Evolutionary conservation across 768 basidiomycete species (phyloP).

Genomic region (Amanita fuliginea): DNA sequence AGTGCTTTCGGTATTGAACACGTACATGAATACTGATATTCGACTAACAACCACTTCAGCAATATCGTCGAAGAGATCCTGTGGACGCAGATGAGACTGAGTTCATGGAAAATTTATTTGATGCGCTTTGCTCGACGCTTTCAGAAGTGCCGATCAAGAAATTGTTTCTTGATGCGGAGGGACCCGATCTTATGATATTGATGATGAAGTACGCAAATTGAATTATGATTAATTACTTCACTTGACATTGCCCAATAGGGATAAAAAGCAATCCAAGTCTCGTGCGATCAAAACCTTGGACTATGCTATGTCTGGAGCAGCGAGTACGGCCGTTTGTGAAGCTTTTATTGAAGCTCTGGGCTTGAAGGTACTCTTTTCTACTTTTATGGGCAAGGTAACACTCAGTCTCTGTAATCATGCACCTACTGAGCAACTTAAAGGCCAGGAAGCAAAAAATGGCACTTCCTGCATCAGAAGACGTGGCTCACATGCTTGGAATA

Average conservation of each 20-base stretch:
- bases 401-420: background rate
- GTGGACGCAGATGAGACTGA: slow-evolving; percentile 83
- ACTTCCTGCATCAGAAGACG: slow-evolving; percentile 64
- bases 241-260: slow-evolving; percentile 30
- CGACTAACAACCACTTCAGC: slow-evolving; percentile 30
- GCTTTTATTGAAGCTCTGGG: slow-evolving; percentile 83
- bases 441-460: slow-evolving; percentile 57
- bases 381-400: slow-evolving; percentile 87
- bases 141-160: slow-evolving; percentile 70
- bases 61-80: slow-evolving; percentile 82
- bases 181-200: slow-evolving; percentile 94
- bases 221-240: background rate
- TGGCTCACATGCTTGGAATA: slow-evolving; percentile 79
- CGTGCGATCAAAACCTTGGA: slow-evolving; percentile 87
- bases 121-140: slow-evolving; percentile 78
- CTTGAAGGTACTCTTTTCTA: slow-evolving; percentile 81
- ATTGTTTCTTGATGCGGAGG: slow-evolving; percentile 82
- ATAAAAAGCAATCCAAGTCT: slow-evolving; percentile 71
- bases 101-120: slow-evolving; percentile 97
- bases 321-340: slow-evolving; percentile 63
- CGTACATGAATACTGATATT: background rate
- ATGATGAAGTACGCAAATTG: slow-evolving; percentile 74
- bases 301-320: slow-evolving; percentile 74
- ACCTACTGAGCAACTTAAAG: slow-evolving; percentile 2
- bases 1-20: slow-evolving; percentile 63